A percentile compares a stretch with the other conserved stretches of the same genome.
phyloP scores from a whole-genome alignment of 169 alveolate genomes.

The Plasmodium berghei region DNA sequence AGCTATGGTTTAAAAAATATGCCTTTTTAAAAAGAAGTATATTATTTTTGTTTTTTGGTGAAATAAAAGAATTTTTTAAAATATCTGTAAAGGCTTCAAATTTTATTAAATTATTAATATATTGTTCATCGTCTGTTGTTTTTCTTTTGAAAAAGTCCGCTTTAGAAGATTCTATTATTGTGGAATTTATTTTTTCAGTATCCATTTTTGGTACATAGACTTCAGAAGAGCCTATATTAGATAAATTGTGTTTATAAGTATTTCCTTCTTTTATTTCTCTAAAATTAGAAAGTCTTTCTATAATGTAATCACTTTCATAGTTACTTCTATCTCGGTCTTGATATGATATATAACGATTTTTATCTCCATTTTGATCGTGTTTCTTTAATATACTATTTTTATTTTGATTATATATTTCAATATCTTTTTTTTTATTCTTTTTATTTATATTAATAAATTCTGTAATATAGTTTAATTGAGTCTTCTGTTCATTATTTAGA shows the following conservation, averaged over 20 bases:
- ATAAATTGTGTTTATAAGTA: background rate
- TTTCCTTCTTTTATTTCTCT: background rate
- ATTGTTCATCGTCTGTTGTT: conserved; percentile 12
- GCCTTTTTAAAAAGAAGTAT: conserved; percentile 46
- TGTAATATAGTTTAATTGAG: conserved; percentile 10
- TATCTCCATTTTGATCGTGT: background rate
- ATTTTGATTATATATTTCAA: conserved; percentile 12
- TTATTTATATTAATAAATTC: conserved; percentile 39
- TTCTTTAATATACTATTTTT: background rate
- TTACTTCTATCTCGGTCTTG: background rate
- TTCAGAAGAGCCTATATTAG: background rate
- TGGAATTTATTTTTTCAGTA: too few relatives aligned
- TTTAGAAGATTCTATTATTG: background rate
- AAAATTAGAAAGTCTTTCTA: background rate
- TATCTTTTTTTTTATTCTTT: conserved; percentile 24
- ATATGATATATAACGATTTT: background rate
- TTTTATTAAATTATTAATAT: conserved; percentile 39
- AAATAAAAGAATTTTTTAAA: conserved; percentile 68
- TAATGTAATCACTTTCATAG: background rate
- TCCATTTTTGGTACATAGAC: too few relatives aligned
- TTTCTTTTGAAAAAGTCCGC: background rate
- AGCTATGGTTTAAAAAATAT: conserved; percentile 55
- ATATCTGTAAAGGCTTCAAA: conserved; percentile 71
- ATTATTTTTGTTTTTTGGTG: conserved; percentile 47
- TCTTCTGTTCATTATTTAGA: conserved; percentile 19